Evolutionary conservation across 768 basidiomycete species (phyloP).

Genomic region (Phallus indusiatus): DNA sequence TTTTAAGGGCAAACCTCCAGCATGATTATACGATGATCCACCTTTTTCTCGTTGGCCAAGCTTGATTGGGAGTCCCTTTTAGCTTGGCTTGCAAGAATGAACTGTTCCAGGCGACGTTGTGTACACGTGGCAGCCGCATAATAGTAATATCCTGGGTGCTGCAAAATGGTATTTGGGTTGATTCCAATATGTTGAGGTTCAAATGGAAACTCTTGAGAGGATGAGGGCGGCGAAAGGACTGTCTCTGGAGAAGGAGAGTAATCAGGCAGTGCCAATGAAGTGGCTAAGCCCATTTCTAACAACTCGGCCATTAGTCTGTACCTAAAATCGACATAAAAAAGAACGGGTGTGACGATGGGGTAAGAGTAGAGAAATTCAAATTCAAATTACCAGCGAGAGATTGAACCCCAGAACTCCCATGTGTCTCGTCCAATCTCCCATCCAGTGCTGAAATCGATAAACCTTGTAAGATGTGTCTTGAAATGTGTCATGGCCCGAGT

Average conservation of each 20-base stretch:
- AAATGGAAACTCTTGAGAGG: slow-evolving; percentile 22
- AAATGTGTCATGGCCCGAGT: slow-evolving; percentile 77
- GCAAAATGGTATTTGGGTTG: slow-evolving; percentile 75
- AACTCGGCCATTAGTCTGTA: slow-evolving; percentile 88
- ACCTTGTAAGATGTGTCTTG: slow-evolving; percentile 74
- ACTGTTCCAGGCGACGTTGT: slow-evolving; percentile 62
- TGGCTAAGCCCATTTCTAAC: slow-evolving; percentile 58
- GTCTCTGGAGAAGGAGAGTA: slow-evolving; percentile 35
- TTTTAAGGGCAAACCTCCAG: slow-evolving; percentile 56
- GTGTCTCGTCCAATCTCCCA: slow-evolving; percentile 98
- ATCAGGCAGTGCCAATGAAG: slow-evolving; percentile 48
- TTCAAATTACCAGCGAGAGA: slow-evolving; percentile 71
- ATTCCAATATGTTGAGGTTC: slow-evolving; percentile 56
- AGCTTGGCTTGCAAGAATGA: slow-evolving; percentile 19
- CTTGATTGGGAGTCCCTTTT: slow-evolving; percentile 27
- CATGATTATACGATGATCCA: slow-evolving; percentile 75
- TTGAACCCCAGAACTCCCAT: slow-evolving; percentile 97
- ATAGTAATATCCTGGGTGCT: slow-evolving; percentile 91
- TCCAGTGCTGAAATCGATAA: slow-evolving; percentile 67
- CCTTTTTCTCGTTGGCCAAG: slow-evolving; percentile 82
- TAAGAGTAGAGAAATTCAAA: not conserved
- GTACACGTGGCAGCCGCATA: slow-evolving; percentile 83
- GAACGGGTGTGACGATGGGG: not conserved
- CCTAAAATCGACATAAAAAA: slow-evolving; percentile 29
- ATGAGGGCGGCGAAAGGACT: slow-evolving; percentile 19